Conservation (phyloP, 192 early-diverging fungal species). For the Allomyces arbusculus region DNA sequence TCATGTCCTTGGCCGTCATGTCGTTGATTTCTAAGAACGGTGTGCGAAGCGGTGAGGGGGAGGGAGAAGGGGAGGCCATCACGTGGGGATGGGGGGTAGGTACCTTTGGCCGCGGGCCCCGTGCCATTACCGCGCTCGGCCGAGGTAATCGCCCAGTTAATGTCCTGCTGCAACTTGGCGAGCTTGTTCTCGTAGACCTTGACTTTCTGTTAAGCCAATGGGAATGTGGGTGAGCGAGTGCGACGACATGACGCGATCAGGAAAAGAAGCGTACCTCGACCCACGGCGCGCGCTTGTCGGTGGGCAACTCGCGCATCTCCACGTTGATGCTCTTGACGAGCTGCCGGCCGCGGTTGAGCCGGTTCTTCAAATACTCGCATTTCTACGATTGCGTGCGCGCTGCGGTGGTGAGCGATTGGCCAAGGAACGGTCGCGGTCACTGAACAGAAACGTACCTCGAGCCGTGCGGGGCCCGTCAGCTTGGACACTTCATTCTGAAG, state of each 20-base stretch:
- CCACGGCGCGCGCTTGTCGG: constrained; percentile 5
- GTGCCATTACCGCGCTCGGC: constrained; percentile 19
- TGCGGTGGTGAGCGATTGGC: too few relatives aligned
- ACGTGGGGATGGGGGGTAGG: too few relatives aligned
- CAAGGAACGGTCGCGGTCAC: too few relatives aligned
- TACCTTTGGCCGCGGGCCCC: constrained; percentile 1
- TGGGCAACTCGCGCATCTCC: constrained; percentile 22
- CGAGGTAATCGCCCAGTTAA: constrained; percentile 34
- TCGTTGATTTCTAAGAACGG: constrained; percentile 16
- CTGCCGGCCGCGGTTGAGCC: constrained; percentile 24
- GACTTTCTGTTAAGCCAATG: constrained; percentile 8
- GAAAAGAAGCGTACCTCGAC: constrained; percentile 10
- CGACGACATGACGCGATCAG: too few relatives aligned
- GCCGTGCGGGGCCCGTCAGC: constrained; percentile 22
- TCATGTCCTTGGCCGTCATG: constrained; percentile 28
- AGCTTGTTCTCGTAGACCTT: constrained; percentile 20
- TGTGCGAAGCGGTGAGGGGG: background rate
- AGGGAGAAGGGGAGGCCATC: too few relatives aligned
- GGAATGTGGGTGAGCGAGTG: background rate
- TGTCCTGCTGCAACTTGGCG: constrained; percentile 27
- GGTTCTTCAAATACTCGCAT: constrained; percentile 30
- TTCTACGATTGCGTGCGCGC: constrained; percentile 10
- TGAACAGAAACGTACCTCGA: constrained; percentile 11
- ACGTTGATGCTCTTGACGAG: constrained; percentile 25
- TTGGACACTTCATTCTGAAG: constrained; percentile 24